These are phyloP conservation scores for Annulohypoxylon maeteangense DNA, from an alignment of 495 filamentous ascomycete genomes.

Conservation along the genomic window DNA sequence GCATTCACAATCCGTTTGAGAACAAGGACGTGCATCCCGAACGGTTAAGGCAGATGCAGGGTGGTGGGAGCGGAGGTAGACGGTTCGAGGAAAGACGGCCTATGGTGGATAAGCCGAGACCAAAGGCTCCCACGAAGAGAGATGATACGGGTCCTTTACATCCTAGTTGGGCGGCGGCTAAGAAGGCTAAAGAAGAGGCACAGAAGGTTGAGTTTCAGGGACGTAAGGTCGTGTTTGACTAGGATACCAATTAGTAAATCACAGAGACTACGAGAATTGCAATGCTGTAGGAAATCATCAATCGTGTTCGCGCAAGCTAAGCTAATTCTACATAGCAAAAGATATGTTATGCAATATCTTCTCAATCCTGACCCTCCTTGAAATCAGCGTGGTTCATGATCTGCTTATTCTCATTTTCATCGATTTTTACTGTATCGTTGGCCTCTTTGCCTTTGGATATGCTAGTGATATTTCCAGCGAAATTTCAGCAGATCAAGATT, in stretches of 20 bases:
- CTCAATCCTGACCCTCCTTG: no score
- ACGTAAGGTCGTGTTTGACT: slow-evolving; percentile 94
- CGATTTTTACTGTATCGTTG: not conserved
- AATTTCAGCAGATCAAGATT: not conserved
- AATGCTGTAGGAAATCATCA: not conserved
- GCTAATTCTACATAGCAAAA: not conserved
- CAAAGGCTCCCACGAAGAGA: slow-evolving; percentile 55
- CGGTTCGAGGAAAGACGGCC: slow-evolving; percentile 35
- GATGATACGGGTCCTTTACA: slow-evolving; percentile 77
- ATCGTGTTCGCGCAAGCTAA: not conserved
- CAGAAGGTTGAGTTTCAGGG: slow-evolving; percentile 75
- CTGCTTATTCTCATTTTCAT: not conserved
- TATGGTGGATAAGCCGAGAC: slow-evolving; percentile 42
- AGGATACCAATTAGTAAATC: slow-evolving; percentile 40
- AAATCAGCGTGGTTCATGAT: not conserved
- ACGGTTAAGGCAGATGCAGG: slow-evolving; percentile 39
- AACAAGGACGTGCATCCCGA: slow-evolving; percentile 41
- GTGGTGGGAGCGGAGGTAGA: slow-evolving; percentile 6
- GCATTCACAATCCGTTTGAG: slow-evolving; percentile 49
- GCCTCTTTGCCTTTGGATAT: not conserved
- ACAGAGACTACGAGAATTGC: not conserved
- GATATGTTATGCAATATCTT: not conserved
- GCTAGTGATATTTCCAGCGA: not conserved
- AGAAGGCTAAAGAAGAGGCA: slow-evolving; percentile 81
- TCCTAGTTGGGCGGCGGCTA: slow-evolving; percentile 93